These are phyloP conservation scores for Pseudotulostoma volvatum DNA, from an alignment of 495 filamentous ascomycete species.

Conservation along the genomic window DNA sequence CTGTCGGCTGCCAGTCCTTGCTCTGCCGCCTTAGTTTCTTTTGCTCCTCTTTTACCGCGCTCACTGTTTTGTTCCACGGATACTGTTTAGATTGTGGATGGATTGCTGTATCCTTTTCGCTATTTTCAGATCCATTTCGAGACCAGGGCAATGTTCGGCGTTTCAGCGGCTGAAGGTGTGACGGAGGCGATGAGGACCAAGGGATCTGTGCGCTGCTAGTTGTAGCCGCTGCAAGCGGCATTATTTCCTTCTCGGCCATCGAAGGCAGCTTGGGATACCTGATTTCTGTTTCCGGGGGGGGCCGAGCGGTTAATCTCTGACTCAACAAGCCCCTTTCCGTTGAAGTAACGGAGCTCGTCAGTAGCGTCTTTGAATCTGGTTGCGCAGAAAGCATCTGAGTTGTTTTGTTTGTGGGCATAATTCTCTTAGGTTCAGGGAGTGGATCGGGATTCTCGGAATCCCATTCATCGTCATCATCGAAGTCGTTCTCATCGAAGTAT, in stretches of 20 bases:
- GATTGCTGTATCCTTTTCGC: constrained; percentile 18
- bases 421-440: constrained; percentile 11
- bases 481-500: constrained; percentile 40
- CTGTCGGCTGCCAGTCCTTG: constrained; percentile 32
- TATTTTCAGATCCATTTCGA: constrained; percentile 16
- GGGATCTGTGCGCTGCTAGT: constrained; percentile 39
- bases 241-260: constrained; percentile 10
- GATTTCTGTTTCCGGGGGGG: constrained; percentile 14
- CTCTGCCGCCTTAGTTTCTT: constrained; percentile 50
- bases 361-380: neutral
- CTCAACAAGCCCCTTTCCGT: neutral
- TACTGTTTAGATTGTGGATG: constrained; percentile 29
- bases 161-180: constrained; percentile 32
- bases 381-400: neutral
- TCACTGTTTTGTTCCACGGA: constrained; percentile 70
- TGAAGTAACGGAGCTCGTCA: neutral
- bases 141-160: constrained; percentile 42
- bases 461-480: constrained; percentile 36
- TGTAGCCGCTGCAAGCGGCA: constrained; percentile 6
- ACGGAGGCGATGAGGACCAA: constrained; percentile 48
- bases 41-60: constrained; percentile 67
- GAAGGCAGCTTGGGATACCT: constrained; percentile 28
- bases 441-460: constrained; percentile 23
- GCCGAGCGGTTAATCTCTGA: no score
- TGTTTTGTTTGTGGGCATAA: constrained; percentile 6